Percentiles rank a stretch among this genome's conserved stretches.
phyloP scores from a whole-genome alignment of 768 basidiomycete species.

The Amanita rubescens region DNA sequence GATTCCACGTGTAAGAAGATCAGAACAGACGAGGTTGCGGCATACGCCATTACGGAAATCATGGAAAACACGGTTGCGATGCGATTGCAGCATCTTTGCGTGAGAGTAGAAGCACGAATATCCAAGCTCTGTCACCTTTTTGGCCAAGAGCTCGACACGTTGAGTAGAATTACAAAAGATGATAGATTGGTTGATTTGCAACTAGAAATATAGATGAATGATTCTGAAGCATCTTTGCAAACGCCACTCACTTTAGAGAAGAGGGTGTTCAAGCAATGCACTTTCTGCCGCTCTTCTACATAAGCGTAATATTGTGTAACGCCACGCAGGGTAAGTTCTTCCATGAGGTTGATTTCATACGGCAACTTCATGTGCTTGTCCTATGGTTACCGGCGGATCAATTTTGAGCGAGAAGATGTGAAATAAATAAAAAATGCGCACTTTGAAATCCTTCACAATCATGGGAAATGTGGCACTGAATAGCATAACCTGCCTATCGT shows the following conservation, averaged over 20 bases:
- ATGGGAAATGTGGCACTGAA: constrained; percentile 99
- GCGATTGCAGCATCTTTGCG: constrained; percentile 98
- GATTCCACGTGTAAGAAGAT: constrained; percentile 97
- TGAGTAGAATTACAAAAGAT: constrained; percentile 99
- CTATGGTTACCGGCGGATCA: constrained; percentile 29
- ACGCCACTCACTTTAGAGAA: constrained; percentile 79
- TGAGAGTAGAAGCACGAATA: constrained; percentile 99
- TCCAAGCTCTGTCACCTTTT: constrained; percentile 98
- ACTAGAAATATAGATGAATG: constrained; percentile 34
- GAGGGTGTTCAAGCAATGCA: constrained; percentile 98
- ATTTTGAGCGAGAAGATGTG: neutral
- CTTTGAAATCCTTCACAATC: constrained; percentile 99
- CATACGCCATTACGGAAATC: constrained; percentile 98
- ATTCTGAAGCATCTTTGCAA: neutral
- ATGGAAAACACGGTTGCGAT: constrained; percentile 99
- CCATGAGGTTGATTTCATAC: constrained; percentile 99
- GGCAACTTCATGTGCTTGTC: constrained; percentile 95
- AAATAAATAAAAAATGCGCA: constrained; percentile 21
- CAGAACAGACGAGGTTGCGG: constrained; percentile 96
- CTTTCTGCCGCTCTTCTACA: constrained; percentile 98
- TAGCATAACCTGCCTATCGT: constrained; percentile 92
- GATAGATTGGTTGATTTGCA: constrained; percentile 99
- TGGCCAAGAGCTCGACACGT: constrained; percentile 97
- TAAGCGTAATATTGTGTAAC: constrained; percentile 99
- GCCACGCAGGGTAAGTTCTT: constrained; percentile 96